Percentiles rank a stretch among this genome's conserved stretches.
phyloP scores from a whole-genome alignment of 1,139 yeast genomes.

The Suhomyces wounanorum region DNA sequence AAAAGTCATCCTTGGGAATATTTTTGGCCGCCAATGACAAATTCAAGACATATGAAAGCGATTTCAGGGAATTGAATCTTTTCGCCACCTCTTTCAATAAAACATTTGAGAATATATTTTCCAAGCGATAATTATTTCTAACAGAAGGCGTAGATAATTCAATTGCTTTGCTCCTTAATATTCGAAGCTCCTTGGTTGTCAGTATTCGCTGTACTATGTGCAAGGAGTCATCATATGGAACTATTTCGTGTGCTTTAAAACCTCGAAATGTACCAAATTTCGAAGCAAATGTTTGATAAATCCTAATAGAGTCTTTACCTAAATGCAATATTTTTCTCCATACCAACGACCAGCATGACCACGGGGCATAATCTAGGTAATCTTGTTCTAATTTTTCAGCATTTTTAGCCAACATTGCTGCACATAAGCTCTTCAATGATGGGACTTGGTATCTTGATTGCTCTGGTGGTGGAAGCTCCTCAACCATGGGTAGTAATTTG shows the following conservation, averaged over 20 bases:
- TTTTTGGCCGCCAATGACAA: conserved; percentile 15
- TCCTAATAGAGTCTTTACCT: conserved; percentile 33
- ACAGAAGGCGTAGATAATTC: conserved; percentile 11
- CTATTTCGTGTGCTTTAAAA: conserved; percentile 29
- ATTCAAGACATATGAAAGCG: conserved; percentile 19
- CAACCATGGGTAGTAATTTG: conserved; percentile 11
- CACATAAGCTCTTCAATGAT: conserved; percentile 30
- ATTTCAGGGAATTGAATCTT: conserved; percentile 19
- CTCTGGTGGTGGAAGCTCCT: background rate
- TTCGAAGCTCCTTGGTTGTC: background rate
- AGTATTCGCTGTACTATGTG: background rate
- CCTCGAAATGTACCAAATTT: conserved; percentile 19
- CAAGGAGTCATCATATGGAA: background rate
- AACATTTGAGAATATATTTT: conserved; percentile 36
- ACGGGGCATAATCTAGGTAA: conserved; percentile 29
- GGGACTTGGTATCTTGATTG: conserved; percentile 1
- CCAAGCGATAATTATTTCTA: conserved; percentile 26
- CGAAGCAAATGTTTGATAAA: conserved; percentile 32
- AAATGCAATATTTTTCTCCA: conserved; percentile 33
- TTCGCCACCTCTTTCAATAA: conserved; percentile 23
- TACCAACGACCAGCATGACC: conserved; percentile 33
- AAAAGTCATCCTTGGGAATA: conserved; percentile 26
- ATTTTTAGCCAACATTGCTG: conserved; percentile 31
- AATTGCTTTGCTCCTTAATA: conserved; percentile 12
- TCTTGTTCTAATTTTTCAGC: conserved; percentile 23